Evolutionary conservation across 305 asterid species (phyloP).

Genomic region (Solanum chacoense): DNA sequence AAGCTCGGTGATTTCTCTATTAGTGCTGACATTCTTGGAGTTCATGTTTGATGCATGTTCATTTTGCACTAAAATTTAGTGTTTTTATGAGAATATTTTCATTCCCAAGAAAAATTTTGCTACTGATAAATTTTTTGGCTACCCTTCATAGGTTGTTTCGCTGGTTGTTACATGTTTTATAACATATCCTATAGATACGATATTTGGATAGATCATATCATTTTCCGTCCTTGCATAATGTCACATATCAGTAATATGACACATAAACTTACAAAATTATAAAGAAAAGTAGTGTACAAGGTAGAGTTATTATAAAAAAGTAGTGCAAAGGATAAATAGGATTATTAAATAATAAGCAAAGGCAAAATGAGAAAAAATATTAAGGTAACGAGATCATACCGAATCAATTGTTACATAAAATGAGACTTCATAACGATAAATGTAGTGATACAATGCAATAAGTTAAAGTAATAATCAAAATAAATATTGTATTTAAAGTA

Average conservation of each 20-base stretch:
- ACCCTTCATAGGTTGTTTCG: background rate
- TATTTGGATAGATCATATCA: background rate
- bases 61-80: background rate
- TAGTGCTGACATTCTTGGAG: background rate
- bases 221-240: background rate
- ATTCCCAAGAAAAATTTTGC: background rate
- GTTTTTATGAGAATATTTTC: background rate
- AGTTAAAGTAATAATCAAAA: background rate
- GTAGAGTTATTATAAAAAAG: background rate
- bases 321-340: background rate
- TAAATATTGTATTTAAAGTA: background rate
- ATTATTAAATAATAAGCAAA: background rate
- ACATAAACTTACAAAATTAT: background rate
- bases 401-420: background rate
- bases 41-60: background rate
- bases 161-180: background rate
- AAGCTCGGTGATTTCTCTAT: slow-evolving; percentile 25
- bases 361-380: background rate
- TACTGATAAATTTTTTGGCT: background rate
- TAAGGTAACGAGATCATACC: background rate
- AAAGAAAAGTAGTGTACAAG: background rate
- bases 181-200: background rate
- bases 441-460: background rate
- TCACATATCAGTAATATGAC: background rate
- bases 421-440: background rate